Evolutionary conservation across 305 asterid species (phyloP).

Genomic region (Vinca major): DNA sequence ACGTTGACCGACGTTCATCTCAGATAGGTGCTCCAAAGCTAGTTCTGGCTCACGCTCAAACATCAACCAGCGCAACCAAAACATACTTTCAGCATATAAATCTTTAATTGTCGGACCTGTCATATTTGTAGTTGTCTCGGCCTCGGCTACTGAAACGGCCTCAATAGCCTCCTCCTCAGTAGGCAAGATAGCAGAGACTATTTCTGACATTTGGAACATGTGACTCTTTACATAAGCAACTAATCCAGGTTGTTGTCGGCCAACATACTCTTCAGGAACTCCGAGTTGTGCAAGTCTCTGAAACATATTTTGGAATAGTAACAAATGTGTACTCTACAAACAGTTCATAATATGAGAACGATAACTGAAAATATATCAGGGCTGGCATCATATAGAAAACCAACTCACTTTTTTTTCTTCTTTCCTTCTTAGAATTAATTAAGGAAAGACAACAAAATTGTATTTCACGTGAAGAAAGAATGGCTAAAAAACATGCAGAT

Average conservation of each 20-base stretch:
- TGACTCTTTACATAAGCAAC: constrained; percentile 52
- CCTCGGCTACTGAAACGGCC: constrained; percentile 21
- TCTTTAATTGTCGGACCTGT: constrained; percentile 31
- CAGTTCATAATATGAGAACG: constrained; percentile 8
- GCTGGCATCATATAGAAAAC: not conserved
- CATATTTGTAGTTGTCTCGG: constrained; percentile 17
- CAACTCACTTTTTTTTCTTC: not conserved
- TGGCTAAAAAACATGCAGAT: not conserved
- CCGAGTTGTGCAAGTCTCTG: constrained; percentile 77
- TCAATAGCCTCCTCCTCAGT: constrained; percentile 40
- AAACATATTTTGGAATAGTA: constrained; percentile 16
- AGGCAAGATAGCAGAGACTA: constrained; percentile 68
- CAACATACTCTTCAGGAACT: constrained; percentile 43
- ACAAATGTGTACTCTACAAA: constrained; percentile 6
- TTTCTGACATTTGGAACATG: constrained; percentile 30
- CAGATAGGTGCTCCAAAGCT: constrained; percentile 51
- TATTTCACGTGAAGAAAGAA: not conserved
- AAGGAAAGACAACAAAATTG: not conserved
- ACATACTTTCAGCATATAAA: constrained; percentile 44
- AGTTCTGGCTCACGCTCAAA: constrained; percentile 62
- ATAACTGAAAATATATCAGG: not conserved
- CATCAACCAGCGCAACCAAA: constrained; percentile 95
- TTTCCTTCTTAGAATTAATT: not conserved
- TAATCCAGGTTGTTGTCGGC: constrained; percentile 47
- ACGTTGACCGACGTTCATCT: constrained; percentile 45